Evolutionary conservation across 768 basidiomycete species (phyloP).

Genomic region (Lentinula detonsa): DNA sequence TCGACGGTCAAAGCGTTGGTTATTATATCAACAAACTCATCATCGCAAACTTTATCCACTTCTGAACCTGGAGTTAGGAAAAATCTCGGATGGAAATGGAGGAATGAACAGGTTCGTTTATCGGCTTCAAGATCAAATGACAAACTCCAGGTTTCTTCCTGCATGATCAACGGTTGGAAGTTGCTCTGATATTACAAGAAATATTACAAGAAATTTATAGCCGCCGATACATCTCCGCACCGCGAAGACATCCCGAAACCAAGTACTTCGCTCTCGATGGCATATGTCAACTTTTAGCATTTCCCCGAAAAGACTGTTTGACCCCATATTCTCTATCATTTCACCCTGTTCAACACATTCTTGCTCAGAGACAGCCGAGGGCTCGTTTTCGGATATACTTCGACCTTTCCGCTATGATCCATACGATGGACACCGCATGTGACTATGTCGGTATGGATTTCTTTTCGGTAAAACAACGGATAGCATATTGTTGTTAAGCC

Average conservation of each 20-base stretch:
- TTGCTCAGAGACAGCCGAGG: background rate
- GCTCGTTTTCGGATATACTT: background rate
- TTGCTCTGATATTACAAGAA: background rate
- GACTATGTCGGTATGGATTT: background rate
- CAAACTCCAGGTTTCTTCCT: too few species aligned
- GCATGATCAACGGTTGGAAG: too few species aligned
- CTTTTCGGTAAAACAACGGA: slow-evolving; percentile 7
- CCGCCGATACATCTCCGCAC: background rate
- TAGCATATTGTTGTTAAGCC: background rate
- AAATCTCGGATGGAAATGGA: background rate
- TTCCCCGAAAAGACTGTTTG: background rate
- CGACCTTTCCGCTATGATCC: background rate
- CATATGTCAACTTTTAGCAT: background rate
- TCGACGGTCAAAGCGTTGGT: too few species aligned
- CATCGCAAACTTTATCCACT: too few species aligned
- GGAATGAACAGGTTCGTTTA: background rate
- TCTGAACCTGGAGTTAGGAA: background rate
- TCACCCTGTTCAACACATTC: background rate
- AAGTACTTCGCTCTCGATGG: background rate
- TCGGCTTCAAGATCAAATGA: too few species aligned
- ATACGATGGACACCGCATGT: background rate
- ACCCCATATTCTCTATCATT: background rate
- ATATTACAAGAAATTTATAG: background rate
- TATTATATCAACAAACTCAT: too few species aligned
- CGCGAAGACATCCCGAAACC: background rate